phyloP scores from a whole-genome alignment of 352 stramenopile species.

The Aphanomyces invadans region DNA sequence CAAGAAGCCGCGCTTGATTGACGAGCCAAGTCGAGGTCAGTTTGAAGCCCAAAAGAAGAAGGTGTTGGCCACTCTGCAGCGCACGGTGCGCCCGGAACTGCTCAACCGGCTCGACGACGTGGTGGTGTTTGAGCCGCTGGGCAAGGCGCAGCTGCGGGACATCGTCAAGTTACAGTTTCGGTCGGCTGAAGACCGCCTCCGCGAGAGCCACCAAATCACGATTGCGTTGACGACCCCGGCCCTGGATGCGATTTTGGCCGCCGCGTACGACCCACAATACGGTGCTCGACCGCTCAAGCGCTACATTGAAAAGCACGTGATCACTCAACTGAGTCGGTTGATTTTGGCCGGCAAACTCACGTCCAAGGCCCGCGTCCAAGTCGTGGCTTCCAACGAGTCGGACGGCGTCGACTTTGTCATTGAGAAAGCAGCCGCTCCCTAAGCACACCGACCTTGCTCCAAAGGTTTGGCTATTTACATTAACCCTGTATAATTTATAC shows the following conservation, averaged over 20 bases:
- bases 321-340: constrained; percentile 81
- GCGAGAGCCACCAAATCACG: constrained; percentile 53
- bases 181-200: constrained; percentile 64
- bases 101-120: constrained; percentile 96
- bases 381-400: constrained; percentile 26
- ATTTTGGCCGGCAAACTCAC: constrained; percentile 49
- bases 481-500: neutral
- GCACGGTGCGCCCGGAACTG: constrained; percentile 91
- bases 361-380: constrained; percentile 59
- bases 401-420: constrained; percentile 3
- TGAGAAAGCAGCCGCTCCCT: neutral
- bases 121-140: constrained; percentile 94
- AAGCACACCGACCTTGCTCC: too few species aligned
- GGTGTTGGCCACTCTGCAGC: constrained; percentile 83
- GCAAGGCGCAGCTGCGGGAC: constrained; percentile 75
- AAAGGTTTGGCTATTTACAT: neutral
- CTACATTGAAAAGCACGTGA: constrained; percentile 92
- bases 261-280: constrained; percentile 91
- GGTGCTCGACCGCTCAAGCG: constrained; percentile 93
- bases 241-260: constrained; percentile 86
- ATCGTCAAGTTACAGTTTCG: constrained; percentile 93
- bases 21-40: constrained; percentile 28
- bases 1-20: constrained; percentile 50
- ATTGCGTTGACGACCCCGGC: constrained; percentile 71
- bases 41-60: constrained; percentile 55